Base-by-base conservation (phyloP, 768 basidiomycete genomes). In the Pholiota conissans region DNA sequence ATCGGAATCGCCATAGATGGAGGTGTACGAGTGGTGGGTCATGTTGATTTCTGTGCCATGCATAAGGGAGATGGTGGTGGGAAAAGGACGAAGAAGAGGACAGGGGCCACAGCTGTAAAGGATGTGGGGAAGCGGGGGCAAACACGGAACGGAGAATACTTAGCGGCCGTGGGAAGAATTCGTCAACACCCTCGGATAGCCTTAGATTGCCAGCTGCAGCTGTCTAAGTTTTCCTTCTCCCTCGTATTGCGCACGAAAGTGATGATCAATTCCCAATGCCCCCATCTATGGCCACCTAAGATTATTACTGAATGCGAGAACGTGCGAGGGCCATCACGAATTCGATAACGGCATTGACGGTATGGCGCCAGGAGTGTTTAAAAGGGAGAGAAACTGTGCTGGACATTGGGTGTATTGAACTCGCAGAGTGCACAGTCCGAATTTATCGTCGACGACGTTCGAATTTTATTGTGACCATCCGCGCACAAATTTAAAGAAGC, bases 101-200 rank as follows among this genome's bases (percentile, higher is more conserved):
- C 26, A 56, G 37, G 55, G 34, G n/a, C 26, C 26, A 34, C 32
- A n/a, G 30, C 9, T 28, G 34, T n/a, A 22, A 16, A 34, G 42
- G 18, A 32, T 30, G 18, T 30, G 24, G 40, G 52, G 24, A 46
- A 45, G 40, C 20, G 53, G 40, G 22, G 27, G 9, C 16, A 45
- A 46, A 20, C 20, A 18, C 40, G 4, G 30, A 29, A 28, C 40
- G 37, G 37, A 18, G 49, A 34, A 30, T 29, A 30, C 49, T 10
- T 29, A 22, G 49, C 29, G n/a, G 13, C 30, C 55, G 55, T 56
- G 55, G 49, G 55, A 56, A 56, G 55, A 56, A 56, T 24, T 24
- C 34, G 34, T 18, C 18, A 32, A 28, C 46, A 47, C 54, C 37
- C 29, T 47, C 47, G 29, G 28, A 35, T 50, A 50, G 34, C 49